Evolutionary conservation across 495 filamentous ascomycete genomes (phyloP), one percentile per base, ranked within the genome.

Genomic region (Echria macrotheca): DNA sequence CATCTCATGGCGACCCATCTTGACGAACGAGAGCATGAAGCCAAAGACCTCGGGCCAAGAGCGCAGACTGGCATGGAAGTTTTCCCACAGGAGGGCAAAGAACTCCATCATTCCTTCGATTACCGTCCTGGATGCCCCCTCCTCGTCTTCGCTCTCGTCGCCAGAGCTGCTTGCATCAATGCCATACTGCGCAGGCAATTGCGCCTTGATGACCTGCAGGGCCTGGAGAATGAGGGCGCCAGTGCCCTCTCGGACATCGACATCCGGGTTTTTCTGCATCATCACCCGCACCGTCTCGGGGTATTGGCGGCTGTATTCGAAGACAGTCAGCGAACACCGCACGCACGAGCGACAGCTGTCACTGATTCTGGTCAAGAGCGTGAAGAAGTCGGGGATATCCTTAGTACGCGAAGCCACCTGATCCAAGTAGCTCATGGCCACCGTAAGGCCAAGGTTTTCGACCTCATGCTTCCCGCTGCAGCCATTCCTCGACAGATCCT

Each of bases 11-110:
- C 64, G 57, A 1, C 84, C 83, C 39, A 83, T 59, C 23, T 65
- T 71, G 18, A 78, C 78, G 52, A 91, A 79, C 12, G 72, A 66
- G 22, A 74, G 56, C 51, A 91, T 69, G 25, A 87, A 73, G 21
- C 79, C 80, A 55, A 93, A 93, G 36, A 86, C 90, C 57, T 95
- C 89, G 32, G 81, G 78, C 89, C 89, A 95, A 7, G 81, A 75
- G 24, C 85, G 80, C 17, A 77, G 60, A 19, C 74, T 69, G 2
- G 66, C 61, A 48, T 87, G 80, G 23, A 76, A 74, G 32, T 65
- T 65, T 3, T 63, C 63, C 50, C 84, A 78, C 46, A 93, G 60
- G 21, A 66, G 57, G 23, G 76, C 70, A 44, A 90, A 71, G 5
- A 77, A 59, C 31, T 63, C 60, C 6, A 65, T 49, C 66, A 71